A percentile compares a stretch with the other conserved stretches of the same genome.
Evolutionary conservation across 1,284 basidiomycete species (phyloP).

Genomic region (Puccinia coronata): DNA sequence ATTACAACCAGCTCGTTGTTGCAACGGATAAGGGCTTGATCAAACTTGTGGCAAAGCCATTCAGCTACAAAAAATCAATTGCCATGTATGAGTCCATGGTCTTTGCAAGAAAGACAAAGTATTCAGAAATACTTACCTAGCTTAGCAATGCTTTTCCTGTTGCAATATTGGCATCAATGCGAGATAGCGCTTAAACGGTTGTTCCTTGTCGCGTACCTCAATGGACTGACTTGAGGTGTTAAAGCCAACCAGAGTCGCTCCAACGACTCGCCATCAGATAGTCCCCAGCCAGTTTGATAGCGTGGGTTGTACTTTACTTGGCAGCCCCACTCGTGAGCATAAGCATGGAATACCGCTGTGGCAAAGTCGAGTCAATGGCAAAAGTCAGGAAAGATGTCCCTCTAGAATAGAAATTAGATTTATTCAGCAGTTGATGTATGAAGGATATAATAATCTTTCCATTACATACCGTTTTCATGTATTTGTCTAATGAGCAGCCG

Average conservation of each 20-base stretch:
- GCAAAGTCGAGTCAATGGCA: not conserved
- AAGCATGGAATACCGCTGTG: conserved; percentile 16
- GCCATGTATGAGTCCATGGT: not conserved
- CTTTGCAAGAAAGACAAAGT: not conserved
- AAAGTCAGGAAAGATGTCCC: not conserved
- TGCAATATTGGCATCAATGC: not conserved
- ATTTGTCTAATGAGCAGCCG: conserved; percentile 27
- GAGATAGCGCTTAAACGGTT: not conserved
- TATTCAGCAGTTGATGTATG: not conserved
- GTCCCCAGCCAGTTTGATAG: not conserved
- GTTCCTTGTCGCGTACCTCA: conserved; percentile 27
- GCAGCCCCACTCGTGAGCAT: conserved; percentile 25
- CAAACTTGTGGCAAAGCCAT: not conserved
- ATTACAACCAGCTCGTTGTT: not conserved
- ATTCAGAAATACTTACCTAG: not conserved
- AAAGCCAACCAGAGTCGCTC: conserved; percentile 18
- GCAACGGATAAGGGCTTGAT: not conserved
- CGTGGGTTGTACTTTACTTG: conserved; percentile 14
- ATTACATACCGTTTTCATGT: conserved; percentile 2
- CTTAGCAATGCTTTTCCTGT: not conserved
- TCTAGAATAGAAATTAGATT: not conserved
- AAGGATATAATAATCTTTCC: not conserved
- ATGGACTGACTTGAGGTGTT: not conserved
- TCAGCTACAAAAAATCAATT: not conserved
- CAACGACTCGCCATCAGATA: too few species aligned